A percentile compares a stretch with the other conserved stretches of the same genome.
phyloP scores from a whole-genome alignment of 345 rosid genomes.

The Mercurialis annua region DNA sequence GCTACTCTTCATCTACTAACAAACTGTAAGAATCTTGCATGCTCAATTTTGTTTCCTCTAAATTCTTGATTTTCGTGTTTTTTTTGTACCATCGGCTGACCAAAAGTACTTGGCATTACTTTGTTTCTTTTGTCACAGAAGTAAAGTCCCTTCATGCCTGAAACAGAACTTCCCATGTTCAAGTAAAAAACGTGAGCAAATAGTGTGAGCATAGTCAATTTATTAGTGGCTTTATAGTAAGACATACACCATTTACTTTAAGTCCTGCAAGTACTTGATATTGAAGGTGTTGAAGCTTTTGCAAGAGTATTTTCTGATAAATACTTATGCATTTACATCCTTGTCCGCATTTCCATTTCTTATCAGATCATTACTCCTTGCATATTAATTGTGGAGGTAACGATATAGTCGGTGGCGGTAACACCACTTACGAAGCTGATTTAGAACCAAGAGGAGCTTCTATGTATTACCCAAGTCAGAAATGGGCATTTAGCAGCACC shows the following conservation, averaged over 20 bases:
- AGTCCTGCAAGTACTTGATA: slow-evolving; percentile 2
- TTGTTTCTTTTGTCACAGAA: slow-evolving; percentile 45
- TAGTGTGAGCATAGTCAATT: not conserved
- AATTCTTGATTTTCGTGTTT: not conserved
- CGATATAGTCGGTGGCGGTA: slow-evolving; percentile 29
- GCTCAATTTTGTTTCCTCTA: not conserved
- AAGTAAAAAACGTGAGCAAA: slow-evolving; percentile 43
- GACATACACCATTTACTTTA: too few relatives aligned
- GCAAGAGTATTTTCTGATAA: not conserved
- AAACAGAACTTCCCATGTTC: slow-evolving; percentile 64
- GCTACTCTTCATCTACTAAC: slow-evolving; percentile 41
- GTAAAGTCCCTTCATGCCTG: slow-evolving; percentile 48
- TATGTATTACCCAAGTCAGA: slow-evolving; percentile 39
- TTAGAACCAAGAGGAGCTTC: slow-evolving; percentile 68
- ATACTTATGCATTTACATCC: not conserved
- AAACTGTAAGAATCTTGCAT: slow-evolving; percentile 49
- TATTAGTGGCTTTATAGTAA: not conserved
- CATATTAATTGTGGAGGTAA: slow-evolving; percentile 83
- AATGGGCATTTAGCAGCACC: slow-evolving; percentile 86
- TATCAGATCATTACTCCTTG: slow-evolving; percentile 47
- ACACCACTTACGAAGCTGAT: slow-evolving; percentile 52
- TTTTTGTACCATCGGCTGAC: not conserved
- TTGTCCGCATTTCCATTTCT: not conserved
- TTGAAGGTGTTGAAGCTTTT: not conserved
- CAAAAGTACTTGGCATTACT: slow-evolving; percentile 6